phyloP scores from a whole-genome alignment of 2,329 filamentous ascomycete species.

The Pseudogymnoascus sp. region DNA sequence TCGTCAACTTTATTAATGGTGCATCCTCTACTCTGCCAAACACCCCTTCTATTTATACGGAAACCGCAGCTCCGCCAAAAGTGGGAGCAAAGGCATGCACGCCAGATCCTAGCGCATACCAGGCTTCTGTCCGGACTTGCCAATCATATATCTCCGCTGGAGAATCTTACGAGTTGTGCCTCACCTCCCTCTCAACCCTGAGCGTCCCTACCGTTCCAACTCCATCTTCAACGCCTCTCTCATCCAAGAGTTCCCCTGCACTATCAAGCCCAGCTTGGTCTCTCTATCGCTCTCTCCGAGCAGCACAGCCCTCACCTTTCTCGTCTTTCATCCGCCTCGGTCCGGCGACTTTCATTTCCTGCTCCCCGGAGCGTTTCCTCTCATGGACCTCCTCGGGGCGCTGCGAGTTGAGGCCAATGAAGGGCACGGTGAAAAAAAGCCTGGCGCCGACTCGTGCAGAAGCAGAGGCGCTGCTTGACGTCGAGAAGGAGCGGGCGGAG shows the following conservation, averaged over 20 bases:
- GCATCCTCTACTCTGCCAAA: background rate
- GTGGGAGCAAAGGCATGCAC: background rate
- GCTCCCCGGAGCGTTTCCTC: constrained; percentile 85
- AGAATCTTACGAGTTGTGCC: constrained; percentile 35
- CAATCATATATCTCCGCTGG: constrained; percentile 32
- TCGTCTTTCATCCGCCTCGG: constrained; percentile 72
- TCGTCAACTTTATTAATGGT: background rate
- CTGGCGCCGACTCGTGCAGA: constrained; percentile 58
- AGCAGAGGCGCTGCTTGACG: constrained; percentile 65
- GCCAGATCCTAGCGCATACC: constrained; percentile 21
- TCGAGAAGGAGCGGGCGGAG: constrained; percentile 87
- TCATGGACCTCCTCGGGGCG: constrained; percentile 53
- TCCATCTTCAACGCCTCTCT: background rate
- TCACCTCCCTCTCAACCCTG: constrained; percentile 30
- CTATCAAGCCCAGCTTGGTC: constrained; percentile 19
- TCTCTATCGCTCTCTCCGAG: constrained; percentile 26
- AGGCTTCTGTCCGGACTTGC: constrained; percentile 29
- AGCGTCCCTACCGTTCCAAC: constrained; percentile 8
- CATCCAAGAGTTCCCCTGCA: constrained; percentile 1
- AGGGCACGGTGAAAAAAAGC: constrained; percentile 85
- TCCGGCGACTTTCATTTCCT: constrained; percentile 65
- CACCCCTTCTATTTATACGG: background rate
- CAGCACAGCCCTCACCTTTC: constrained; percentile 37
- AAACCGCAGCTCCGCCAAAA: background rate
- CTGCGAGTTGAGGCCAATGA: constrained; percentile 86